Evolutionary conservation across 2,329 filamentous ascomycete species (phyloP).

Genomic region (Ophiostoma quercus): DNA sequence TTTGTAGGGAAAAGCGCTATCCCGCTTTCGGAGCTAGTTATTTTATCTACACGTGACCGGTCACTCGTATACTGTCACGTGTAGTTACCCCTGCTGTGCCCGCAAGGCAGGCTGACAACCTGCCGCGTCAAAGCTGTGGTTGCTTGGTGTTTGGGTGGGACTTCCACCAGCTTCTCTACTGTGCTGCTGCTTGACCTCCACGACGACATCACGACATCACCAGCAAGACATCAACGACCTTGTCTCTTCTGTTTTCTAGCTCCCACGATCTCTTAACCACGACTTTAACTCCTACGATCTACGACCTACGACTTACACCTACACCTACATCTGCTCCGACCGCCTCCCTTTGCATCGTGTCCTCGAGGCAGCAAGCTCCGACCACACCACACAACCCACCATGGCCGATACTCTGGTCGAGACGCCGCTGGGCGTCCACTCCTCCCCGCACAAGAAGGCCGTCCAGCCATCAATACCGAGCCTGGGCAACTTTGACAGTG

Average conservation of each 20-base stretch:
- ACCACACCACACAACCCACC: conserved; percentile 11
- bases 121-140: conserved; percentile 23
- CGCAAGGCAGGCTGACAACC: conserved; percentile 23
- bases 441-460: conserved; percentile 75
- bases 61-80: background rate
- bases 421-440: conserved; percentile 62
- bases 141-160: conserved; percentile 15
- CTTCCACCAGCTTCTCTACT: conserved; percentile 21
- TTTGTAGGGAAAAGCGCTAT: background rate
- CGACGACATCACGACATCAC: conserved; percentile 6
- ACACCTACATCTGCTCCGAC: background rate
- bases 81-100: background rate
- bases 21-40: background rate
- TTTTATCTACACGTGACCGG: background rate
- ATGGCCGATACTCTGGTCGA: conserved; percentile 91
- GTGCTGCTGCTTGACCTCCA: conserved; percentile 13
- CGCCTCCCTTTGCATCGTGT: background rate
- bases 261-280: background rate
- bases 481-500: conserved; percentile 83
- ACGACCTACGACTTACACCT: background rate
- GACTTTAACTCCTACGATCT: background rate
- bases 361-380: conserved; percentile 9
- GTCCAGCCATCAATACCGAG: conserved; percentile 76
- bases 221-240: background rate
- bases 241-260: too few species aligned